Evolutionary conservation across 1,284 basidiomycete genomes (phyloP).

Genomic region (Calocybe gambosa): DNA sequence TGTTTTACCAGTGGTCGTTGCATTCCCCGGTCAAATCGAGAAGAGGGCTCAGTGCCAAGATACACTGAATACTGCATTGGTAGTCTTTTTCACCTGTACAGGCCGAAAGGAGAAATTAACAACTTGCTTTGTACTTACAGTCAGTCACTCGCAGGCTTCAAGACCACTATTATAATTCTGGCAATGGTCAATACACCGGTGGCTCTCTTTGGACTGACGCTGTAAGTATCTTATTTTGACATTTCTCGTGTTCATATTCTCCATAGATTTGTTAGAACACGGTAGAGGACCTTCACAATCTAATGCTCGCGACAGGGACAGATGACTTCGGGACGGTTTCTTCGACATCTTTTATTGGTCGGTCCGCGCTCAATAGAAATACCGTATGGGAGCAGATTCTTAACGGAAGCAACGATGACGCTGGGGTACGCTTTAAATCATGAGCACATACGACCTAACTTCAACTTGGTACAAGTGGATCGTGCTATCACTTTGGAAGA

Average conservation of each 20-base stretch:
- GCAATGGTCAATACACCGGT: slow-evolving; percentile 33
- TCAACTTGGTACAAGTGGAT: slow-evolving; percentile 35
- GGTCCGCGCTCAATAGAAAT: slow-evolving; percentile 29
- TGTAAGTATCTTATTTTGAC: slow-evolving; percentile 23
- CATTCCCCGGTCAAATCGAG: slow-evolving; percentile 12
- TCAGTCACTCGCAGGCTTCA: slow-evolving; percentile 37
- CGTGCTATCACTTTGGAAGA: slow-evolving; percentile 47
- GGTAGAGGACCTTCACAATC: slow-evolving; percentile 48
- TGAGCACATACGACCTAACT: neutral
- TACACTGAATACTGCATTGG: slow-evolving; percentile 27
- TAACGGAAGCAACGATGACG: slow-evolving; percentile 44
- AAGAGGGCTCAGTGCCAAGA: slow-evolving; percentile 26
- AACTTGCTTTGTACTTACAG: slow-evolving; percentile 20
- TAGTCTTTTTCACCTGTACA: slow-evolving; percentile 9
- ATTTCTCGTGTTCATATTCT: neutral
- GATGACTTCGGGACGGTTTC: slow-evolving; percentile 34
- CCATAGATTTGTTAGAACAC: slow-evolving; percentile 36
- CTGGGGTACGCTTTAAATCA: slow-evolving; percentile 29
- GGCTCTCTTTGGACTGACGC: slow-evolving; percentile 49
- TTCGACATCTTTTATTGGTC: slow-evolving; percentile 37
- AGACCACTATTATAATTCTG: slow-evolving; percentile 32
- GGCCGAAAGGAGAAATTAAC: neutral
- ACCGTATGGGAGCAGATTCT: slow-evolving; percentile 39
- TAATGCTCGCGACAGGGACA: slow-evolving; percentile 39
- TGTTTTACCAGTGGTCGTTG: slow-evolving; percentile 1